These are phyloP conservation scores for Fibroporia radiculosa DNA, from an alignment of 768 basidiomycete genomes.

Conservation along the genomic window DNA sequence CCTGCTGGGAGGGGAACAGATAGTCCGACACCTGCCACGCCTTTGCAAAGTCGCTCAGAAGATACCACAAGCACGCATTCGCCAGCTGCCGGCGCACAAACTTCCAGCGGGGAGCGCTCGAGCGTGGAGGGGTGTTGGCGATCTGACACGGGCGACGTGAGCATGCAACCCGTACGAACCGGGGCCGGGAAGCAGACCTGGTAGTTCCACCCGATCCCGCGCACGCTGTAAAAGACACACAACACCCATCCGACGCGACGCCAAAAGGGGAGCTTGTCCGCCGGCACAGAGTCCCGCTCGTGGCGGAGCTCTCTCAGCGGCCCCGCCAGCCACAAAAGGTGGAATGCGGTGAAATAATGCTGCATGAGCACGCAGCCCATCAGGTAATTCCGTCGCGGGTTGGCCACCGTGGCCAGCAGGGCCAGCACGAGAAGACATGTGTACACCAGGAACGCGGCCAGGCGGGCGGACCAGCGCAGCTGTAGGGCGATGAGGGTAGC, in stretches of 20 bases:
- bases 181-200: background rate
- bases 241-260: background rate
- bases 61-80: background rate
- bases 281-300: background rate
- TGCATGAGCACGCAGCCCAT: background rate
- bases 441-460: background rate
- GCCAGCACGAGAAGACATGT: background rate
- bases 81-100: background rate
- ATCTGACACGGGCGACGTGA: slow-evolving; percentile 3
- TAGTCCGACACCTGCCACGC: slow-evolving; percentile 2
- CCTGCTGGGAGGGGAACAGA: background rate
- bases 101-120: background rate
- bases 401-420: background rate
- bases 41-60: slow-evolving; percentile 3
- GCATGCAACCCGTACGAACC: no score
- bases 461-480: background rate
- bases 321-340: background rate
- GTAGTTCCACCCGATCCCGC: slow-evolving; percentile 3
- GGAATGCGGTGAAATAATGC: background rate
- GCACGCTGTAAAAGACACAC: background rate
- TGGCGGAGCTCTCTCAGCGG: slow-evolving; percentile 1
- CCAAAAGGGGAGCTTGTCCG: background rate
- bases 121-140: slow-evolving; percentile 1
- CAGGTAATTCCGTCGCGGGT: background rate
- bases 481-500: background rate